These are phyloP conservation scores for Corymbia maculata DNA, from an alignment of 345 rosid species.

Conservation along the genomic window DNA sequence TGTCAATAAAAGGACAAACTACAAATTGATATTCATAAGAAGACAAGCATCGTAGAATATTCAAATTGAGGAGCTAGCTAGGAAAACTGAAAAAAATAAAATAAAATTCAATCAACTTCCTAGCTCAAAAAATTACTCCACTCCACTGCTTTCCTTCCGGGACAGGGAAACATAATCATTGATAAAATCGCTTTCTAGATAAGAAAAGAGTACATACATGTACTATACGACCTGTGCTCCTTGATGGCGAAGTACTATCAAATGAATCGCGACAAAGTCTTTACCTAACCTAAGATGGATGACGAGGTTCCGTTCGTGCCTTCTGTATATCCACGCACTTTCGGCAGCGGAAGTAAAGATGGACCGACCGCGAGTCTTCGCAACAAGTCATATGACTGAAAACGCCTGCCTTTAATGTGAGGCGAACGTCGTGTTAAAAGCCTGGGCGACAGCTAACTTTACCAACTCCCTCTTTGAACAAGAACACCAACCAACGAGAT, in stretches of 20 bases:
- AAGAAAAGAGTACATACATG: background rate
- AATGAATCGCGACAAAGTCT: background rate
- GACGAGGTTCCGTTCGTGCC: background rate
- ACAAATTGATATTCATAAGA: background rate
- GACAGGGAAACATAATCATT: background rate
- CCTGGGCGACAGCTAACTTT: background rate
- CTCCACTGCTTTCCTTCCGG: background rate
- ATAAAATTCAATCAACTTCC: background rate
- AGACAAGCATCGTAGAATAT: background rate
- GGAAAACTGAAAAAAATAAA: background rate
- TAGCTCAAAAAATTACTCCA: background rate
- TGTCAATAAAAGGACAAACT: background rate
- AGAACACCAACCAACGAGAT: background rate
- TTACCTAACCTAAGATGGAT: background rate
- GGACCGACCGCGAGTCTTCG: background rate
- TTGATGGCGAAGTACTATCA: background rate
- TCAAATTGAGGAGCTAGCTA: background rate
- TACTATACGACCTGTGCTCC: background rate
- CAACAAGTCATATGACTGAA: background rate
- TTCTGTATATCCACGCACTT: background rate
- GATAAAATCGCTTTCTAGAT: background rate
- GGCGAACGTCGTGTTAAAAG: background rate
- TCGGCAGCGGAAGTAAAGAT: background rate
- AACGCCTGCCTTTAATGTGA: background rate
- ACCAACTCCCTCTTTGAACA: background rate